Base-by-base conservation (phyloP, 345 rosid genomes). In the Nephelium lappaceum region DNA sequence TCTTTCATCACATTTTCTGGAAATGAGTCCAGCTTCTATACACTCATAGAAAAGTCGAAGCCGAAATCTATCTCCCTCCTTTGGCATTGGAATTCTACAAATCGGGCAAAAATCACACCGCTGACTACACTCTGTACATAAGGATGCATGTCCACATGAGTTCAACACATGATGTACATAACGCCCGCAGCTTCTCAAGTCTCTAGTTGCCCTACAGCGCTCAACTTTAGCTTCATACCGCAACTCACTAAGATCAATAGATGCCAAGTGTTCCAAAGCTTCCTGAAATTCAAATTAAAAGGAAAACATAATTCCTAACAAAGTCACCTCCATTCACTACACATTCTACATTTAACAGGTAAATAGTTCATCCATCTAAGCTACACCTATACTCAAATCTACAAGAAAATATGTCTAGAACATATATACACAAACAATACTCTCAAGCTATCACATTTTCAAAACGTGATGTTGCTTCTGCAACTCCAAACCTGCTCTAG, bases 91-190 rank as follows among this genome's bases (percentile, higher is more conserved):
- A 27, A 80, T 81, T 84, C 97, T 84, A 83, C 98, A 96, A 82
- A 96, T 83, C 4, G 99, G 99, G 87, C 99, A 97, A 81, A 86
- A 67, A 81, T 97, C 98, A 83, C 89, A 89, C 39, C 95, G 87
- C 43, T 91, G 93, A 78, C 90, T 84, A 80, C 98, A 96, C 89
- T 94, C 98, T 5, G 78, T 78, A 84, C 98, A 94, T 80, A 97
- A 82, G 18, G 98, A 96, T 16, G 99, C 98, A 88, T 96, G 99
- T 51, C 98, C 90, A 67, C 99, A 96, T 3, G 97, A 85, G 79
- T 72, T 88, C 77, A 97, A 81, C 21, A 86, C 91, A 84, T 87
- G 76, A 69, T 87, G 88, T 21, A 94, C 99, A 77, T 81, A 87
- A 55, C 93, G 88, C 39, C 93, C 98, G 57, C 99, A 94, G 79